Evolutionary conservation across 495 filamentous ascomycete species (phyloP).

Genomic region (Daldinia grandis): DNA sequence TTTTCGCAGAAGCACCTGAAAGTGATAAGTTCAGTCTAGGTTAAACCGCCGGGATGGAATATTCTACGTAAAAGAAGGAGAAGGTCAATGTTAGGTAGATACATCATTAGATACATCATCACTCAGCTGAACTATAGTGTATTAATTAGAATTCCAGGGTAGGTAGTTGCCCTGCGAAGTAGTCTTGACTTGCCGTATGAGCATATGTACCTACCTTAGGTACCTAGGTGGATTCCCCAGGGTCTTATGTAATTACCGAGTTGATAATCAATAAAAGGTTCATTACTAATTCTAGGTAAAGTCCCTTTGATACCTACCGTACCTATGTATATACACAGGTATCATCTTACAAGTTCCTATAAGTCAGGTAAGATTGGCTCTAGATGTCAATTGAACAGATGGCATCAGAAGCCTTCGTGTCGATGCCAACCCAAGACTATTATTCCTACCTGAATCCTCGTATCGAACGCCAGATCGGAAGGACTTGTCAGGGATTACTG

Average conservation of each 20-base stretch:
- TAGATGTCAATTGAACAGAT: not conserved
- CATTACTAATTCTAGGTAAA: not conserved
- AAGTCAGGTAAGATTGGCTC: not conserved
- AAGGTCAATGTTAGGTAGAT: not conserved
- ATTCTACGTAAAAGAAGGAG: not conserved
- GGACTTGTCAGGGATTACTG: slow-evolving; percentile 13
- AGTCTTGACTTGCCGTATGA: not conserved
- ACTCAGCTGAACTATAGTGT: not conserved
- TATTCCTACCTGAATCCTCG: not conserved
- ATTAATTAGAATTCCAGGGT: not conserved
- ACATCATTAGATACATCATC: not conserved
- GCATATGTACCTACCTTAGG: no score
- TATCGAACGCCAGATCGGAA: slow-evolving; percentile 12
- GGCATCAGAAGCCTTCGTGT: slow-evolving; percentile 3
- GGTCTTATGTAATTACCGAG: slow-evolving; percentile 19
- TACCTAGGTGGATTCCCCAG: slow-evolving; percentile 1
- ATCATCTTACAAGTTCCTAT: not conserved
- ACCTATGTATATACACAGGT: no score
- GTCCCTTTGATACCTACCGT: no score
- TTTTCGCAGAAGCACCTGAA: not conserved
- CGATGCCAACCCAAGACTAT: not conserved
- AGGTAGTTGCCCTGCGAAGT: not conserved
- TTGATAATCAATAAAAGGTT: not conserved
- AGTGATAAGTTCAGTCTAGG: not conserved
- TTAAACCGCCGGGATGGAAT: not conserved